phyloP scores from a whole-genome alignment of 2,329 filamentous ascomycete genomes.

The Colletotrichum sp. region DNA sequence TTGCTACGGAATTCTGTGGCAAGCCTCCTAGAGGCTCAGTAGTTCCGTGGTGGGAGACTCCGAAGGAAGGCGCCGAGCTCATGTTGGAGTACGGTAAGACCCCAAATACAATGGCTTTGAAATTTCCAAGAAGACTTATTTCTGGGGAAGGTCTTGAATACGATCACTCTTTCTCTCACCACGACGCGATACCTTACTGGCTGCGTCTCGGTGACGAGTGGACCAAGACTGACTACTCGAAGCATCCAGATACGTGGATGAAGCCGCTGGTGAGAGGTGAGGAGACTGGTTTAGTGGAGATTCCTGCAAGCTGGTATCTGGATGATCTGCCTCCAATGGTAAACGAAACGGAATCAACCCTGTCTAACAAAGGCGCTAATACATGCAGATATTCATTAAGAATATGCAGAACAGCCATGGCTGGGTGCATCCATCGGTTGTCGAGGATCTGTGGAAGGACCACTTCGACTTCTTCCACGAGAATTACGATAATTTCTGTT shows the following conservation, averaged over 20 bases:
- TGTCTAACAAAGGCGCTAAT: neutral
- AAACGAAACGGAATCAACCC: neutral
- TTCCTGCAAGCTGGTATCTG: conserved; percentile 68
- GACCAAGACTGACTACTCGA: conserved; percentile 71
- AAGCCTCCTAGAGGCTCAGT: conserved; percentile 76
- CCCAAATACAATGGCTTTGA: neutral
- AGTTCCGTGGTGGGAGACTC: conserved; percentile 77
- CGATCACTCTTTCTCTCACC: conserved; percentile 69
- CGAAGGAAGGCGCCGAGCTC: conserved; percentile 68
- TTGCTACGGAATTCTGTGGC: conserved; percentile 70
- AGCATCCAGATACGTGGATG: conserved; percentile 70
- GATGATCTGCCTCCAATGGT: conserved; percentile 67
- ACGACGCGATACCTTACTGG: conserved; percentile 70
- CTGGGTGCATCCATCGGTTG: conserved; percentile 58
- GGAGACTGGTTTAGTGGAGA: conserved; percentile 69
- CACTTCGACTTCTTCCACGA: conserved; percentile 78
- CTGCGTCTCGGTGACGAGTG: conserved; percentile 67
- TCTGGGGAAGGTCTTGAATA: conserved; percentile 55
- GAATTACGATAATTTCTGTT: conserved; percentile 78
- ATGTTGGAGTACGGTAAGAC: conserved; percentile 65
- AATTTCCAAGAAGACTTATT: neutral
- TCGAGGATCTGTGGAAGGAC: conserved; percentile 69
- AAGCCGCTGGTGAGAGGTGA: conserved; percentile 64
- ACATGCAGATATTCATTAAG: conserved; percentile 69
- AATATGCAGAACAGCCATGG: conserved; percentile 67